phyloP scores from a whole-genome alignment of 106 monocot genomes.

The Dioscorea dumetorum region DNA sequence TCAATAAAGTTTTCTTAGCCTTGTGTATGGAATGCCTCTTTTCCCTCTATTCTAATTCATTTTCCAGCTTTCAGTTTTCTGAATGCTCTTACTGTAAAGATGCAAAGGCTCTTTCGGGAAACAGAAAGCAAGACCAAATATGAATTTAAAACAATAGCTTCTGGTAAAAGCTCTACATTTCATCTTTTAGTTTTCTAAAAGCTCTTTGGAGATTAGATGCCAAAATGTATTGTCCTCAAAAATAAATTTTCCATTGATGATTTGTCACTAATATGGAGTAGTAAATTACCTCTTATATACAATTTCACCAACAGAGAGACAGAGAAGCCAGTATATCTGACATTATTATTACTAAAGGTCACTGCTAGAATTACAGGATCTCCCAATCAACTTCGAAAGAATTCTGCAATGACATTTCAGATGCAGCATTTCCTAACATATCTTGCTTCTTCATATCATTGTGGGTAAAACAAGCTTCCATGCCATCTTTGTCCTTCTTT shows the following conservation, averaged over 20 bases:
- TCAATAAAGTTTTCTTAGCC: too few species aligned
- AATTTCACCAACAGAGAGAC: not conserved
- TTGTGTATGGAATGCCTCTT: too few species aligned
- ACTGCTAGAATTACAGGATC: not conserved
- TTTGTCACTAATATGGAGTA: not conserved
- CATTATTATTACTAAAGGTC: not conserved
- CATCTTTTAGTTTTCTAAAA: not conserved
- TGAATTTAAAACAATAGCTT: not conserved
- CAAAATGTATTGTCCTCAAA: not conserved
- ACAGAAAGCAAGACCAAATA: not conserved
- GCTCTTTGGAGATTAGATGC: not conserved
- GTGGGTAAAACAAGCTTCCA: not conserved
- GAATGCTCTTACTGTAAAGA: too few species aligned
- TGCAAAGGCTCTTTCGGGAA: too few species aligned
- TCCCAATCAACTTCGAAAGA: slow-evolving; percentile 9
- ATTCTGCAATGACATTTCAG: not conserved
- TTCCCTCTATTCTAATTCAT: too few species aligned
- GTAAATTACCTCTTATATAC: not conserved
- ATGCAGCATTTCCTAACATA: not conserved
- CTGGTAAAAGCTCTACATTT: not conserved
- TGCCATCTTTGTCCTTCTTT: not conserved
- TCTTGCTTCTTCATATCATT: not conserved
- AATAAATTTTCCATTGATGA: not conserved
- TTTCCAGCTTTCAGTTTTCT: too few species aligned
- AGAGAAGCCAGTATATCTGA: not conserved